Evolutionary conservation across 352 stramenopile species (phyloP), one percentile per base, ranked within the genome.

Genomic region (Globisporangium paroecandrum): DNA sequence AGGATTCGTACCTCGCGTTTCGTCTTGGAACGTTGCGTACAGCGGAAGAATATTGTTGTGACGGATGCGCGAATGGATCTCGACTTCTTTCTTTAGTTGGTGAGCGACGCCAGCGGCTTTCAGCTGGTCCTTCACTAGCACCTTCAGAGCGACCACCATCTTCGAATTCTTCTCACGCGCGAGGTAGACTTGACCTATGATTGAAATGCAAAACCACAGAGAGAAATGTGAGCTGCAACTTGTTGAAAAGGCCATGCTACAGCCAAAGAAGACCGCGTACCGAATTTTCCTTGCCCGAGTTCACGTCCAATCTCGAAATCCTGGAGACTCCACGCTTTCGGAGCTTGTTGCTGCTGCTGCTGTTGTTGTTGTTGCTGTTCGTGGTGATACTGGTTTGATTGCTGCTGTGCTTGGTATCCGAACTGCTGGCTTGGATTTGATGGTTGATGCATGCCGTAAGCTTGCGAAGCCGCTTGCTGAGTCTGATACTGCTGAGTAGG

Each of bases 1-100:
- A n/a, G n/a, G 9, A 22, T n/a, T n/a, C 60, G 9, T 55, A 87
- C 79, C 79, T 67, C 83, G 82, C 8, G 74, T 89, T 46, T 83
- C 73, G 71, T 94, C 88, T 66, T 95, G 86, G 68, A 95, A 95
- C 6, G 81, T 91, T 15, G 84, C 89, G 70, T 94, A 93, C 24
- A 98, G 72, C 13, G 80, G 83, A 38, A 98, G 65, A 46, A 98
- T 97, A 70, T 97, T 90, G 58, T 82, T 72, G 69, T 98, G 90
- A 10, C 83, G 79, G 64, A 98, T 94, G 4, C 87, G 85, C 29
- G 82, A 95, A 65, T 98, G 93, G 66, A 98, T 94, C 66, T 98
- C 91, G 20, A 97, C 89, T 73, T 98, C 93, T 59, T 97, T 92
- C 43, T 79, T 72, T 2, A 98, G 77, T 58, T 96, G 90, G 32